phyloP scores from a whole-genome alignment of 345 rosid species.

The Gossypioides kirkii region DNA sequence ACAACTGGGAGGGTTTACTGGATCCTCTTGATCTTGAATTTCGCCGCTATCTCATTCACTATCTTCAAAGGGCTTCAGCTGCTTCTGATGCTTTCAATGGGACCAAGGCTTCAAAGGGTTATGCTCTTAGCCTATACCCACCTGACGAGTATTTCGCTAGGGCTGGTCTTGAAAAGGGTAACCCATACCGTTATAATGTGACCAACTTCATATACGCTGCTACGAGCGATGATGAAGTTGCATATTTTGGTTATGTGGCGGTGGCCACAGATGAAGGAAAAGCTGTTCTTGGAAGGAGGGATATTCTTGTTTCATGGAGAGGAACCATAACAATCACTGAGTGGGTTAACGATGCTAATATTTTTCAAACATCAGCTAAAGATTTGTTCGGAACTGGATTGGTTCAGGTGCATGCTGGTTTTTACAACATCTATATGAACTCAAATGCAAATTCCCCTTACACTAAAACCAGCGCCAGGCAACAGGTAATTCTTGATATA shows the following conservation, averaged over 20 bases:
- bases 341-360: constrained; percentile 19
- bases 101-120: constrained; percentile 12
- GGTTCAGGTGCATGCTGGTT: constrained; percentile 29
- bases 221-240: background rate
- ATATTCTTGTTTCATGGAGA: constrained; percentile 47
- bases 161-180: constrained; percentile 28
- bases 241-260: constrained; percentile 31
- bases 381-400: constrained; percentile 8
- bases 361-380: background rate
- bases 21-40: constrained; percentile 44
- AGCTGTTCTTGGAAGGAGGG: constrained; percentile 40
- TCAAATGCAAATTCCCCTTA: constrained; percentile 15
- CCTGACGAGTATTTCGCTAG: constrained; percentile 32
- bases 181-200: constrained; percentile 36
- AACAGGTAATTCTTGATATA: constrained; percentile 27
- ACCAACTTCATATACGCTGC: constrained; percentile 37
- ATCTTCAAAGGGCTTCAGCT: constrained; percentile 39
- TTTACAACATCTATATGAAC: constrained; percentile 32
- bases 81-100: constrained; percentile 25
- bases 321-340: constrained; percentile 24
- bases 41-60: constrained; percentile 41
- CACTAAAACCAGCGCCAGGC: constrained; percentile 34
- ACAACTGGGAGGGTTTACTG: constrained; percentile 34
- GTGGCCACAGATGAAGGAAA: constrained; percentile 50
- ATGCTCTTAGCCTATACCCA: constrained; percentile 23